Base-by-base conservation (phyloP, 805 yeast species). In the Cyberlindnera nakhonratchasimensis region DNA sequence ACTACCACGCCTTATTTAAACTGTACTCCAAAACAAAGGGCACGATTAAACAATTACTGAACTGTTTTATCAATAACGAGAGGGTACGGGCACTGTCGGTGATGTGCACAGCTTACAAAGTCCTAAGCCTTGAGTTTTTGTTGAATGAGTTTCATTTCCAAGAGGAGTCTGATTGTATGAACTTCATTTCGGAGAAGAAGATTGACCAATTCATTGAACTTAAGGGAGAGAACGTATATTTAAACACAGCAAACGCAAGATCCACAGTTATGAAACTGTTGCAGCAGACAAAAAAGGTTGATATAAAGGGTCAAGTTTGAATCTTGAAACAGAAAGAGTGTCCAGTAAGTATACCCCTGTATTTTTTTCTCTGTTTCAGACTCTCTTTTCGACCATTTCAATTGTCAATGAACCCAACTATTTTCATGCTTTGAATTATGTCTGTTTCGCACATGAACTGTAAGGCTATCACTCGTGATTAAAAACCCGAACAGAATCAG, bases 251-350 rank as follows among this genome's bases (percentile, higher is more conserved):
- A 3, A 59, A 74, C 43, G 62, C 64, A 4, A 58, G 65, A 45
- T 13, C 64, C 0, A 55, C 57, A 0, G 61, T 79, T 4, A 59
- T 65, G 47, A 60, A 46, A 47, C 66, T 56, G 36, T 69, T 62
- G 50, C 62, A 61, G 47, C 62, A 52, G 36, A 66, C 72, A 51
- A 75, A 67, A 46, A 82, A 72, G 56, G 80, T 90, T 12, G 97
- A 90, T 58, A 89, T 91, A 48, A 90, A 90, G 67, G 98, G 98
- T 1, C 97, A 90, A 63, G 71, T 80, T 7, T 81, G 42, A 46
- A 19, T 19, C 21, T 20, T 28, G 21, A 18, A 22, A 33, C 14
- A 31, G 33, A 29, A 29, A 29, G 33, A 18, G 22, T 29, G 10
- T 23, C 11, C 21, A 30, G 33, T 30, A 30, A 30, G 28, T 34